Conservation (phyloP, 768 basidiomycete genomes). For the Collybia sordida region DNA sequence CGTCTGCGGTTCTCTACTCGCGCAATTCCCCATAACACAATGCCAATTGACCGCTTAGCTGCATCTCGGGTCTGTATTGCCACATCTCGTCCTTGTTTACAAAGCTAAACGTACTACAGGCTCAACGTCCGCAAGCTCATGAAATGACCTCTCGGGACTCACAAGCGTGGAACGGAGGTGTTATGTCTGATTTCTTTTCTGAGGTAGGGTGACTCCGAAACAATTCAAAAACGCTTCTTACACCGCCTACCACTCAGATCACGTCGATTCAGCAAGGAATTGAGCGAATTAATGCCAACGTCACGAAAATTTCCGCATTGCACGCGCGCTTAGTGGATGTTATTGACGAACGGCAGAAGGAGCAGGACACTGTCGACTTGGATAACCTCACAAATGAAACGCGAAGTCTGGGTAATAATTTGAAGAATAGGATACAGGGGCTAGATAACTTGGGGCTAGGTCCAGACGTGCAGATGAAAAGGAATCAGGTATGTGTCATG, state of each 20-base stretch:
- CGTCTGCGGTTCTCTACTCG: no score
- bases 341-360: slow-evolving; percentile 25
- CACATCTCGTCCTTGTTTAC: no score
- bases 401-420: slow-evolving; percentile 51
- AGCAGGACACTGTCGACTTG: slow-evolving; percentile 35
- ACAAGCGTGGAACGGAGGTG: no score
- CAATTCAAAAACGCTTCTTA: not conserved
- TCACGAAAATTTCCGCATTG: slow-evolving; percentile 35
- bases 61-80: no score
- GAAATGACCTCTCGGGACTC: no score
- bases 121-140: no score
- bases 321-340: slow-evolving; percentile 37
- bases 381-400: slow-evolving; percentile 62
- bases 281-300: slow-evolving; percentile 34
- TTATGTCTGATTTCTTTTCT: no score
- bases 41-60: no score
- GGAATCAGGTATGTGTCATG: slow-evolving; percentile 31
- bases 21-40: no score
- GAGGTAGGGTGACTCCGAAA: no score
- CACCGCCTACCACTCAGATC: slow-evolving; percentile 27
- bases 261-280: slow-evolving; percentile 41
- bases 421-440: slow-evolving; percentile 60
- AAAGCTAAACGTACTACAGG: no score
- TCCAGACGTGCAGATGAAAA: slow-evolving; percentile 36
- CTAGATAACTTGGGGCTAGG: slow-evolving; percentile 37